phyloP scores from a whole-genome alignment of 805 yeast genomes.

The Maudiozyma serrabonitensis region DNA sequence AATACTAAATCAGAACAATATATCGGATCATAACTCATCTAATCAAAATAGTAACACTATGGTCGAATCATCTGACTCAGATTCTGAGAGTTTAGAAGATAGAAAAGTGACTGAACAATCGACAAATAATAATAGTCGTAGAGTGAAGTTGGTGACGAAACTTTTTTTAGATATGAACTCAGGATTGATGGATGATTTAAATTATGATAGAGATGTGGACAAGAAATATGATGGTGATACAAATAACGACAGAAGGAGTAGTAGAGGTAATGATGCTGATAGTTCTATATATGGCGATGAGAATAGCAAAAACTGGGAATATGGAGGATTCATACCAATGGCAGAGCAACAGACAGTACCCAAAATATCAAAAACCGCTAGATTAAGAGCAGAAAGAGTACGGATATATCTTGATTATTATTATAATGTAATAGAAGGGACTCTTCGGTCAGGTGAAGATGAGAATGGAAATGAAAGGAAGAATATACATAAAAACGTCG shows the following conservation, averaged over 20 bases:
- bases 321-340: not conserved
- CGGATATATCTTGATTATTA: conserved; percentile 36
- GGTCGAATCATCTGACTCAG: not conserved
- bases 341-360: conserved; percentile 1
- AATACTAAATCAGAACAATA: not conserved
- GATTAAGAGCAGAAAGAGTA: conserved; percentile 25
- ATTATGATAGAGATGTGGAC: conserved; percentile 11
- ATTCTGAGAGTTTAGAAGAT: not conserved
- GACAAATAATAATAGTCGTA: not conserved
- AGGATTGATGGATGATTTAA: conserved; percentile 27
- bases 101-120: not conserved
- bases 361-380: conserved; percentile 13
- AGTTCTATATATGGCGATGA: not conserved
- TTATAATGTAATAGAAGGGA: conserved; percentile 39
- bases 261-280: not conserved
- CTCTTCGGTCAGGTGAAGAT: conserved; percentile 21
- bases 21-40: not conserved
- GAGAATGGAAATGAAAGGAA: conserved; percentile 1
- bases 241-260: not conserved
- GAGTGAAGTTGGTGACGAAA: conserved; percentile 18
- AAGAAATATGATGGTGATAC: not conserved
- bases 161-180: conserved; percentile 20
- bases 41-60: not conserved
- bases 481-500: conserved; percentile 39
- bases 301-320: not conserved